phyloP scores from a whole-genome alignment of 345 rosid genomes.

The Raphanus sativus region DNA sequence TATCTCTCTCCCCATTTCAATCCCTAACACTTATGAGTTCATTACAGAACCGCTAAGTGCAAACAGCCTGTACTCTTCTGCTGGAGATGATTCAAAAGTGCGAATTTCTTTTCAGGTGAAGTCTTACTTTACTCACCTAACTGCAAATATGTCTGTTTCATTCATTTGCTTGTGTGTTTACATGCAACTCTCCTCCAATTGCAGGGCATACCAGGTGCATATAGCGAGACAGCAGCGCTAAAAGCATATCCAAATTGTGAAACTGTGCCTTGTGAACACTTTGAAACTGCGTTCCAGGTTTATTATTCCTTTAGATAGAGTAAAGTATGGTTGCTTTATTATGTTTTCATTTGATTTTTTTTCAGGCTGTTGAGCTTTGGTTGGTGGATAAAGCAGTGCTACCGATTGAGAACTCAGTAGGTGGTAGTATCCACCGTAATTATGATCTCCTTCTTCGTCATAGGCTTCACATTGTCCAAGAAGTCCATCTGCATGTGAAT shows the following conservation, averaged over 20 bases:
- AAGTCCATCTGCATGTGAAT: slow-evolving; percentile 72
- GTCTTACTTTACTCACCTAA: slow-evolving; percentile 19
- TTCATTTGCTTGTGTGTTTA: slow-evolving; percentile 25
- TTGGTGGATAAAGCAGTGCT: slow-evolving; percentile 90
- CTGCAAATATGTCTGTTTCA: not conserved
- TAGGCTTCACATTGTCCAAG: slow-evolving; percentile 92
- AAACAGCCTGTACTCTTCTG: slow-evolving; percentile 43
- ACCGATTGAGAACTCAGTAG: slow-evolving; percentile 88
- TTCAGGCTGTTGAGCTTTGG: slow-evolving; percentile 95
- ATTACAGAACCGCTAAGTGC: slow-evolving; percentile 76
- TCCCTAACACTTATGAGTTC: slow-evolving; percentile 9
- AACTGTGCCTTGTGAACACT: slow-evolving; percentile 85
- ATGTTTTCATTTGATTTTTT: slow-evolving; percentile 15
- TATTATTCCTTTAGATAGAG: not conserved
- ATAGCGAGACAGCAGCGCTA: slow-evolving; percentile 87
- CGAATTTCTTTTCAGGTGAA: slow-evolving; percentile 90
- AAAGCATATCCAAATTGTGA: slow-evolving; percentile 87
- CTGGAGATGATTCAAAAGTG: slow-evolving; percentile 51
- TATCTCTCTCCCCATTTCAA: not conserved
- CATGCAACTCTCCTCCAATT: slow-evolving; percentile 18
- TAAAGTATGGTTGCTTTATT: slow-evolving; percentile 7
- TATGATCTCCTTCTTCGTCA: slow-evolving; percentile 94
- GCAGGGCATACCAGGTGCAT: slow-evolving; percentile 90
- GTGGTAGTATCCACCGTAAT: slow-evolving; percentile 92
- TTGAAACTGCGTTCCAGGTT: slow-evolving; percentile 88